Conservation (phyloP, 257 asterid species). For the Scutellaria barbata region DNA sequence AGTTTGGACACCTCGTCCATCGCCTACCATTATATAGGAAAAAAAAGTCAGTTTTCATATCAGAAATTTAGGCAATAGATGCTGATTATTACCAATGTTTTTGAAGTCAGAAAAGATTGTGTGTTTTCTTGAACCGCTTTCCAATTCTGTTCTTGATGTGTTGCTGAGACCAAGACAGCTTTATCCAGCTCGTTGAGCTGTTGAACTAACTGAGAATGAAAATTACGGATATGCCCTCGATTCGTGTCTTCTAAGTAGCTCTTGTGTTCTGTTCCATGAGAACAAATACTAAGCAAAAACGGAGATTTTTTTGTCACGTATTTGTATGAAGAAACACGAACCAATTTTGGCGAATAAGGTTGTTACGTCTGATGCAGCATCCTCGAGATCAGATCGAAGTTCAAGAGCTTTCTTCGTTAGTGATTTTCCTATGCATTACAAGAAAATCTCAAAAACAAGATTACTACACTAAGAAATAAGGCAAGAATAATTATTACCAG, state of each 20-base stretch:
- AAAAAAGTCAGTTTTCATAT: background rate
- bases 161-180: conserved; percentile 45
- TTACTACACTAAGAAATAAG: background rate
- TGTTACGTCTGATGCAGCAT: conserved; percentile 48
- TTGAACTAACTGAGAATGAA: conserved; percentile 45
- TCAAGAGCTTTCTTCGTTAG: conserved; percentile 51
- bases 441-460: background rate
- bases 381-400: conserved; percentile 55
- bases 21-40: conserved; percentile 39
- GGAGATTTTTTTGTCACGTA: background rate
- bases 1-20: conserved; percentile 46
- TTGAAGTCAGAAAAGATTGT: conserved; percentile 44
- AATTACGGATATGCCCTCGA: conserved; percentile 42
- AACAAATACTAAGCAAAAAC: background rate
- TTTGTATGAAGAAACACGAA: conserved; percentile 22
- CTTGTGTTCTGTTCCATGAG: conserved; percentile 48
- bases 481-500: conserved; percentile 37
- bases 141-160: conserved; percentile 48
- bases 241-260: conserved; percentile 50
- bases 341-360: conserved; percentile 47
- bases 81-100: conserved; percentile 44
- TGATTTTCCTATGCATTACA: conserved; percentile 41
- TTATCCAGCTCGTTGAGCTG: conserved; percentile 52
- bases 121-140: conserved; percentile 50
- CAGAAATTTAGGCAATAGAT: background rate